Conservation (phyloP, 768 basidiomycete species). For the Epithele typhae region DNA sequence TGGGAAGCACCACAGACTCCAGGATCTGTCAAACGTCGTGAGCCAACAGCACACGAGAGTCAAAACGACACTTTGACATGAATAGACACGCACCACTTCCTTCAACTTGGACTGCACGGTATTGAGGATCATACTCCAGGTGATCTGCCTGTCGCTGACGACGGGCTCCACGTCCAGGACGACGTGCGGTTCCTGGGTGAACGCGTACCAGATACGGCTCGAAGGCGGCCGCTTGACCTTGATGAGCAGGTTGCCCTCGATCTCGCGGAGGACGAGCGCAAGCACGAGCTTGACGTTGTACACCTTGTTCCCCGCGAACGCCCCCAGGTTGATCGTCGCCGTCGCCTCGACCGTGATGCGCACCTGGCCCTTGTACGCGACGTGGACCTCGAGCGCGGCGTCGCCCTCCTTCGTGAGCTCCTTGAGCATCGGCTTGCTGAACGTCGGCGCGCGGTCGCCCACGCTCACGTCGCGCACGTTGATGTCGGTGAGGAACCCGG, state of each 20-base stretch:
- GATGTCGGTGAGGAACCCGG: conserved; percentile 79
- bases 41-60: conserved; percentile 1
- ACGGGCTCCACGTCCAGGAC: conserved; percentile 89
- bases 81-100: conserved; percentile 62
- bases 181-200: conserved; percentile 86
- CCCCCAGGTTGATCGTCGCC: conserved; percentile 79
- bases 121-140: conserved; percentile 87
- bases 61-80: neutral
- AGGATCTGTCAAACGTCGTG: conserved; percentile 53
- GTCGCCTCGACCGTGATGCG: conserved; percentile 88
- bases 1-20: conserved; percentile 92
- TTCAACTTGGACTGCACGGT: conserved; percentile 87
- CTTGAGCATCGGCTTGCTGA: conserved; percentile 98
- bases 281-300: conserved; percentile 88
- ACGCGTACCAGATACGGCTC: conserved; percentile 94
- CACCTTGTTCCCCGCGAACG: conserved; percentile 81
- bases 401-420: conserved; percentile 94
- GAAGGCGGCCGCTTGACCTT: conserved; percentile 94
- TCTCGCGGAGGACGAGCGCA: conserved; percentile 80
- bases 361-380: conserved; percentile 83
- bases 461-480: conserved; percentile 87
- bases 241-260: conserved; percentile 88
- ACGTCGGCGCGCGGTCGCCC: conserved; percentile 76
- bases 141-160: conserved; percentile 91
- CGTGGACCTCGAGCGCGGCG: conserved; percentile 81